A percentile compares a stretch with the other conserved stretches of the same genome.
These are phyloP conservation scores for Mucor indicus DNA, from an alignment of 371 early-diverging fungal genomes.

Conservation along the genomic window DNA sequence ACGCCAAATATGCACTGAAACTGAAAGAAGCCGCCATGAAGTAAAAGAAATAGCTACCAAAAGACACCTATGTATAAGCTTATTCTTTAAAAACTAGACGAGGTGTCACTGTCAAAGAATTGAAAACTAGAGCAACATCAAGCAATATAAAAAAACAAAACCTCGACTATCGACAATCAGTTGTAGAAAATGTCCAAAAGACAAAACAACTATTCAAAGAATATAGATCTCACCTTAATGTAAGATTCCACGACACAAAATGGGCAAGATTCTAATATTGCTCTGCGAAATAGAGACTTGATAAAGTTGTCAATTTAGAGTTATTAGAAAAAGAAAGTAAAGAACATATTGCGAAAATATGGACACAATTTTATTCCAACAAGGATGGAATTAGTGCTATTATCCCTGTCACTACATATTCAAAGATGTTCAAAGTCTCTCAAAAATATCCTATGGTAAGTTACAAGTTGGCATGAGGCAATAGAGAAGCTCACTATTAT, in stretches of 20 bases:
- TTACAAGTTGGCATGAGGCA: background rate
- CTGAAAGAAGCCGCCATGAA: constrained; percentile 59
- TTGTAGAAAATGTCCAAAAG: too few relatives aligned
- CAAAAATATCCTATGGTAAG: constrained; percentile 62
- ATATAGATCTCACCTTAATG: constrained; percentile 7
- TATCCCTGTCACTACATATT: constrained; percentile 69
- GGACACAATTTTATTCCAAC: constrained; percentile 75
- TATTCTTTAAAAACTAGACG: too few relatives aligned
- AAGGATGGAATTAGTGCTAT: constrained; percentile 71
- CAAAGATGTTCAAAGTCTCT: constrained; percentile 55
- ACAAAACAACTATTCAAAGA: too few relatives aligned
- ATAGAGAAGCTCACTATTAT: background rate
- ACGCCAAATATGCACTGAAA: constrained; percentile 68
- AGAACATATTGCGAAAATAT: constrained; percentile 70
- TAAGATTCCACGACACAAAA: too few relatives aligned
- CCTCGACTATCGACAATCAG: too few relatives aligned
- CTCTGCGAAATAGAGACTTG: constrained; percentile 67
- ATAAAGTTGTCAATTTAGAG: constrained; percentile 79
- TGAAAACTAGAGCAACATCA: too few relatives aligned
- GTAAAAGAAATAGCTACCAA: constrained; percentile 24
- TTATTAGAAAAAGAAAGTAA: constrained; percentile 51
- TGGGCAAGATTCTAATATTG: too few relatives aligned
- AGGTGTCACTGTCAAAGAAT: constrained; percentile 41
- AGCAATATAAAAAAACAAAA: too few relatives aligned
- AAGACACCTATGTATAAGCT: background rate